Base-by-base conservation (phyloP, 768 basidiomycete genomes). In the Tulasnella calospora region DNA sequence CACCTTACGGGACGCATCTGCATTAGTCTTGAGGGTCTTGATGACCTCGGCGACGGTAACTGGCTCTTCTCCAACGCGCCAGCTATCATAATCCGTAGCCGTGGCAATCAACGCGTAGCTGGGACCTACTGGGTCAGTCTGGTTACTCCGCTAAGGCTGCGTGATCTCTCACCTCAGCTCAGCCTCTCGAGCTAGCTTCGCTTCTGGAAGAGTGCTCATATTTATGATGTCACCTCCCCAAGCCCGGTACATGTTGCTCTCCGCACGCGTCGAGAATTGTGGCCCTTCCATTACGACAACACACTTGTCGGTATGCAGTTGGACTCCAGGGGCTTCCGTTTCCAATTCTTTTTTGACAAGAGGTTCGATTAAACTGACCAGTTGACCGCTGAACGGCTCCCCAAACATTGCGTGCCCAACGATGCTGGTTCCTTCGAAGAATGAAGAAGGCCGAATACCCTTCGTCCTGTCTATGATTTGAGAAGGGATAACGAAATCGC, bases 391-490 rank as follows among this genome's bases (percentile, higher is more conserved):
- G 84, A 97, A 96, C 8, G 95, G 95, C 80, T 98, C 96, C 13
- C 96, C 96, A 83, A 99, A 99, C 83, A 92, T 90, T 36, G 95
- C 91, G 83, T 99, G 97, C 5, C 93, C 96, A 78, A 99, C 96
- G 82, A 98, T 84, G 76, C 86, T 88, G 23, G 90, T 90, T 41
- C 88, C 92, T 57, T 94, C 89, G 83, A 99, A 99, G 87, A 94
- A 98, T 30, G 91, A 92, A 3, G 91, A 88, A 0, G 92, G 91
- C n/a, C 97, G 90, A 55, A 97, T 86, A 15, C 96, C 95, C 85
- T 98, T 98, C 35, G 96, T 98, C 75, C 97, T 89, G 84, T 99
- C 97, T 84, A 99, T 98, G 86, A 98, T 92, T 85, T 98, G 96
- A 44, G 88, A 87, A 1, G 96, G 96, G 61, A 99, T 89, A 74